Conservation (phyloP, 352 stramenopile species). For the Plasmopara halstedii region DNA sequence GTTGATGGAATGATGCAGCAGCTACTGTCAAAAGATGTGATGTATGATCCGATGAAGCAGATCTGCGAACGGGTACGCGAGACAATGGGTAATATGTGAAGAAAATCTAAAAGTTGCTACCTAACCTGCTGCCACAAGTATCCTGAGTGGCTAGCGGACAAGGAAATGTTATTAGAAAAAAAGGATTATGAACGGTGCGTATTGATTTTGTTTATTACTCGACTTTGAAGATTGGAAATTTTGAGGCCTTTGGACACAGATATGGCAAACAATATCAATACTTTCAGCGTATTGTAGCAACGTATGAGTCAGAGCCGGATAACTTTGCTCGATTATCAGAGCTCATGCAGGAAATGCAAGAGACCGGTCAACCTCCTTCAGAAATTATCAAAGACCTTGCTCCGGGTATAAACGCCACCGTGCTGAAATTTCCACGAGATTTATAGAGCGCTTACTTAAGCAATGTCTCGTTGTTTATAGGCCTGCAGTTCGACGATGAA, state of each 20-base stretch:
- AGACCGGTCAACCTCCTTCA: constrained; percentile 90
- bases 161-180: constrained; percentile 80
- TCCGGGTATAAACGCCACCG: constrained; percentile 40
- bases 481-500: constrained; percentile 94
- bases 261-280: constrained; percentile 97
- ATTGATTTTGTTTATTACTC: too few relatives aligned
- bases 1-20: constrained; percentile 98
- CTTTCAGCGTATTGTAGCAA: constrained; percentile 94
- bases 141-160: constrained; percentile 94
- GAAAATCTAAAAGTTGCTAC: too few relatives aligned
- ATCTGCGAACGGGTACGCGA: constrained; percentile 79
- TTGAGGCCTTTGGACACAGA: constrained; percentile 33
- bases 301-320: constrained; percentile 96
- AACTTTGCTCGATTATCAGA: constrained; percentile 94
- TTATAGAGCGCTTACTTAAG: neutral
- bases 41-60: constrained; percentile 98
- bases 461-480: constrained; percentile 4
- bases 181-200: constrained; percentile 87
- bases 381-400: constrained; percentile 99
- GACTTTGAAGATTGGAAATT: too few relatives aligned
- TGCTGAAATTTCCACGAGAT: neutral
- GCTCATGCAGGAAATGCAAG: constrained; percentile 95
- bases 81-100: neutral
- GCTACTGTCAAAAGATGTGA: constrained; percentile 96
- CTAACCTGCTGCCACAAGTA: constrained; percentile 71